A percentile compares a stretch with the other conserved stretches of the same genome.
Conservation (phyloP, 768 basidiomycete genomes). For the Hygrophorus russula region DNA sequence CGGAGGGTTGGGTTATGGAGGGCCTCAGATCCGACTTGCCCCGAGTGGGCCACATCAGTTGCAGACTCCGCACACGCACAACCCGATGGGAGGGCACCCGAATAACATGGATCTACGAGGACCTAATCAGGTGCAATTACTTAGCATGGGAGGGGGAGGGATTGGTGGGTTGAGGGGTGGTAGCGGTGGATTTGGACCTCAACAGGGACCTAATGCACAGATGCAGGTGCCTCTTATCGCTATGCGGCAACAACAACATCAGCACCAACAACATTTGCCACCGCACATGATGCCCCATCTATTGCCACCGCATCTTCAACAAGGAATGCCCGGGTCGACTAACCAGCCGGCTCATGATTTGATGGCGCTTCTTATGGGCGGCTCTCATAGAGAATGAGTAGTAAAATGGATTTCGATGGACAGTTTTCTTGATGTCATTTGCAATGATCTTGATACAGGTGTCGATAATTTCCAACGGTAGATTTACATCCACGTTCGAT, state of each 20-base stretch:
- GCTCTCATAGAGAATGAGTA: slow-evolving; percentile 51
- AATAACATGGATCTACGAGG: slow-evolving; percentile 43
- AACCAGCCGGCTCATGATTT: slow-evolving; percentile 61
- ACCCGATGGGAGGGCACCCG: slow-evolving; percentile 42
- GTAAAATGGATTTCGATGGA: slow-evolving; percentile 1
- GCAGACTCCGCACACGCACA: slow-evolving; percentile 33
- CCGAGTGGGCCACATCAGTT: slow-evolving; percentile 36
- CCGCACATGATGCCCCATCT: slow-evolving; percentile 40
- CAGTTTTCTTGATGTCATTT: neutral
- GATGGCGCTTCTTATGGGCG: slow-evolving; percentile 78
- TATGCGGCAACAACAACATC: slow-evolving; percentile 37
- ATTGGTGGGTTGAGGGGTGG: slow-evolving; percentile 34
- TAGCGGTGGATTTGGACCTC: slow-evolving; percentile 35
- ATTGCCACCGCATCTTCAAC: slow-evolving; percentile 50
- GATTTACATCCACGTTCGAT: no score
- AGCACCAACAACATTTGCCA: slow-evolving; percentile 46
- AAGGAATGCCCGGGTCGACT: slow-evolving; percentile 34
- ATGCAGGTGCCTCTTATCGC: slow-evolving; percentile 31
- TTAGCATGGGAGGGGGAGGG: slow-evolving; percentile 34
- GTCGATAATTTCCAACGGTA: no score
- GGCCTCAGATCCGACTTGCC: slow-evolving; percentile 42
- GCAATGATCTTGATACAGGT: no score
- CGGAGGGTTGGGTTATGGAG: slow-evolving; percentile 33
- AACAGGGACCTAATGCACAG: slow-evolving; percentile 33
- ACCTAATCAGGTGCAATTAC: slow-evolving; percentile 39